These are phyloP conservation scores for Brassica balearica DNA, from an alignment of 441 rosid genomes.

Conservation along the genomic window DNA sequence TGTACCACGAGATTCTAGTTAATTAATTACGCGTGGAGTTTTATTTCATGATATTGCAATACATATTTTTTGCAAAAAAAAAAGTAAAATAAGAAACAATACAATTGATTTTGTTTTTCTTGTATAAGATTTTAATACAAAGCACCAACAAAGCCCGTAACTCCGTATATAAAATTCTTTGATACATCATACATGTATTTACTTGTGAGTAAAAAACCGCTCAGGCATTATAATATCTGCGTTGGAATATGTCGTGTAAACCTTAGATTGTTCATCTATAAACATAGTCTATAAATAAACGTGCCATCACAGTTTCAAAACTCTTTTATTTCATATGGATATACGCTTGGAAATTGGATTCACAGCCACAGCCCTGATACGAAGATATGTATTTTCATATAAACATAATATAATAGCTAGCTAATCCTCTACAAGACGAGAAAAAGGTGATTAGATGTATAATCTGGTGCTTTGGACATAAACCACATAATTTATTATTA, in stretches of 20 bases:
- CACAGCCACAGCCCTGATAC: slow-evolving; percentile 4
- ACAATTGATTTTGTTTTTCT: neutral
- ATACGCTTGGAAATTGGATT: slow-evolving; percentile 9
- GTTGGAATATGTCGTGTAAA: neutral
- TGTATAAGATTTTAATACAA: neutral
- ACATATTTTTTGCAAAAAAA: neutral
- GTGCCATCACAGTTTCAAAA: neutral
- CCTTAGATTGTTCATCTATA: too few relatives aligned
- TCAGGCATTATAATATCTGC: neutral
- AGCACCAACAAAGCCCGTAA: neutral
- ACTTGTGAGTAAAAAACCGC: too few relatives aligned
- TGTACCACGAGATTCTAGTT: neutral
- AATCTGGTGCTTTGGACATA: slow-evolving; percentile 29
- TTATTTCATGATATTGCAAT: slow-evolving; percentile 1
- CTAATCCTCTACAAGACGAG: slow-evolving; percentile 18
- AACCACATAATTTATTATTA: slow-evolving; percentile 36
- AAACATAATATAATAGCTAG: slow-evolving; percentile 4
- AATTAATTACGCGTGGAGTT: slow-evolving; percentile 2
- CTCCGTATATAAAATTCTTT: neutral
- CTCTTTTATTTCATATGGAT: slow-evolving; percentile 22
- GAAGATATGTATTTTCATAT: neutral
- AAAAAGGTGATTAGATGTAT: slow-evolving; percentile 31
- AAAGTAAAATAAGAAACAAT: neutral
- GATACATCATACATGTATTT: neutral
- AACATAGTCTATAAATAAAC: neutral